Percentiles rank a stretch among this genome's conserved stretches.
phyloP scores from a whole-genome alignment of 129 eudicot species.

The Apium graveolens region DNA sequence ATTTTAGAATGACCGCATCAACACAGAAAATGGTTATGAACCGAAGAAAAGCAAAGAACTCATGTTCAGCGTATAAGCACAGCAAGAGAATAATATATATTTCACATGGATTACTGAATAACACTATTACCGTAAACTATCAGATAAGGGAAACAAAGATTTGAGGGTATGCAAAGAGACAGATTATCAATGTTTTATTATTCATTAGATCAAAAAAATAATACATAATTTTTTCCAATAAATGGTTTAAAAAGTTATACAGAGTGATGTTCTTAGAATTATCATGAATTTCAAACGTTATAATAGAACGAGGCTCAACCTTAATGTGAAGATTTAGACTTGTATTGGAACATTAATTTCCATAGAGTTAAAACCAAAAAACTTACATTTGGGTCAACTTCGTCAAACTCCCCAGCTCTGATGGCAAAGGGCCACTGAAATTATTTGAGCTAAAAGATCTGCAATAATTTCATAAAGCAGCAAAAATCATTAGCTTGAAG shows the following conservation, averaged over 20 bases:
- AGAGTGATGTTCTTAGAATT: background rate
- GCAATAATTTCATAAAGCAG: background rate
- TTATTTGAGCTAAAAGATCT: constrained; percentile 52
- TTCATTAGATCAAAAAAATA: background rate
- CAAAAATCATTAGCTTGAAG: background rate
- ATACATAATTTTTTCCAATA: background rate
- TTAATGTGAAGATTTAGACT: background rate
- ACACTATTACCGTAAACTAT: background rate
- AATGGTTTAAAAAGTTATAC: background rate
- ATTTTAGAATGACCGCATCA: background rate
- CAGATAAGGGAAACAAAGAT: background rate
- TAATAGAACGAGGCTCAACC: background rate
- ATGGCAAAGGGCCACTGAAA: constrained; percentile 67
- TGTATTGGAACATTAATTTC: background rate
- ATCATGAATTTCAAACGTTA: background rate
- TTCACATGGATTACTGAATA: background rate
- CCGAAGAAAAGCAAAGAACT: background rate
- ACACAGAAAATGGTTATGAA: background rate
- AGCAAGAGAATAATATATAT: background rate
- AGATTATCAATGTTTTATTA: background rate
- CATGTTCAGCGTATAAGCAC: background rate
- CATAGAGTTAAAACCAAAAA: background rate
- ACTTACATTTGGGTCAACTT: constrained; percentile 51
- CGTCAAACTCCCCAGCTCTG: constrained; percentile 52
- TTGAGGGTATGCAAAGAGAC: background rate